Conservation (phyloP, 2,329 filamentous ascomycete species). For the Pseudogymnoascus sp. region DNA sequence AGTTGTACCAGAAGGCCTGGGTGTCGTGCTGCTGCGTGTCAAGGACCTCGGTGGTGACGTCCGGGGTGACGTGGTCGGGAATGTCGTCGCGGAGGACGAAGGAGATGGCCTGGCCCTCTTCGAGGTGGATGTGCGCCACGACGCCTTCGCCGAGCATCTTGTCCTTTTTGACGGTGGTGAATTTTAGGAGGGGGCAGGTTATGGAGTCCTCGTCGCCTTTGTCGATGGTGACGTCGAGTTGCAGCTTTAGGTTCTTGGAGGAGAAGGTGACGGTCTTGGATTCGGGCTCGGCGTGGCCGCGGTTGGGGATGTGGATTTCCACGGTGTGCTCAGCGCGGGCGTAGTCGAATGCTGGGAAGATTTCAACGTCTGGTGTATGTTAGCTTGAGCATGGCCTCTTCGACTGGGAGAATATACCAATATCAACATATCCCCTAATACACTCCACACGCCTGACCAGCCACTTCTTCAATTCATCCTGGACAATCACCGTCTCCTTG, state of each 20-base stretch:
- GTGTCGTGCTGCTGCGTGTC: slow-evolving; percentile 60
- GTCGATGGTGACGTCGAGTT: slow-evolving; percentile 61
- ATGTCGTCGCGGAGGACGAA: slow-evolving; percentile 59
- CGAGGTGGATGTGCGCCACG: slow-evolving; percentile 48
- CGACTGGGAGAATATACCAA: slow-evolving; percentile 36
- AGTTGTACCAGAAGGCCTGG: slow-evolving; percentile 63
- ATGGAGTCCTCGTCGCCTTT: slow-evolving; percentile 40
- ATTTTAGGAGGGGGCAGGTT: slow-evolving; percentile 44
- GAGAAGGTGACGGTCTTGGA: slow-evolving; percentile 58
- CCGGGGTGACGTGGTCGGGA: slow-evolving; percentile 45
- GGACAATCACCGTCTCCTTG: slow-evolving; percentile 44
- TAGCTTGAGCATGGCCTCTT: background rate
- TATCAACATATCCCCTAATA: slow-evolving; percentile 55
- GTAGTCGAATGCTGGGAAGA: slow-evolving; percentile 68
- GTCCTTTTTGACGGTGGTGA: slow-evolving; percentile 43
- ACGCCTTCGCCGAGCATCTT: slow-evolving; percentile 55
- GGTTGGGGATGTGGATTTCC: slow-evolving; percentile 40
- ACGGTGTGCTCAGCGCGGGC: slow-evolving; percentile 54
- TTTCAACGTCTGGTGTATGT: slow-evolving; percentile 46
- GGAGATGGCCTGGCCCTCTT: slow-evolving; percentile 60
- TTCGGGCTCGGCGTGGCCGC: slow-evolving; percentile 31
- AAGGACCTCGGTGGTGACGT: slow-evolving; percentile 50
- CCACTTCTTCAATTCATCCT: slow-evolving; percentile 60
- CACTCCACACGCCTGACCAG: slow-evolving; percentile 65
- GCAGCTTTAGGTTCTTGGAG: slow-evolving; percentile 49